These are phyloP conservation scores for Citrus trifoliata DNA, from an alignment of 345 rosid genomes.

Conservation along the genomic window DNA sequence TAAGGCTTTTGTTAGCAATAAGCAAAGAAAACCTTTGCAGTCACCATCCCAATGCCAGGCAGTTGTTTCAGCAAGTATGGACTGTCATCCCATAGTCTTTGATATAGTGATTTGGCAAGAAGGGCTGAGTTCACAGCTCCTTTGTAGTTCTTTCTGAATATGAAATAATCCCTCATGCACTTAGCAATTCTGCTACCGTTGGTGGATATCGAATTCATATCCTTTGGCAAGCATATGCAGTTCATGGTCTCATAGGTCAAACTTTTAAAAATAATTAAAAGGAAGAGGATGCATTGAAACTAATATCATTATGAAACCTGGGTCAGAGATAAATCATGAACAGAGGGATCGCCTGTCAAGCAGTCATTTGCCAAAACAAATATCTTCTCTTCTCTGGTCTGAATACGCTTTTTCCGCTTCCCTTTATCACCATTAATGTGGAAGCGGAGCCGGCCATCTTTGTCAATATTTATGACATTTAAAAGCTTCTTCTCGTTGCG, in stretches of 20 bases:
- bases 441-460: conserved; percentile 78
- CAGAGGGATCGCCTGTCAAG: conserved; percentile 89
- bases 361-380: conserved; percentile 90
- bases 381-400: conserved; percentile 90
- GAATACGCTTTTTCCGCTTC: conserved; percentile 86
- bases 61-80: conserved; percentile 64
- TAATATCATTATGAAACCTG: conserved; percentile 50
- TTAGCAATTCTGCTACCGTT: conserved; percentile 83
- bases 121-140: conserved; percentile 73
- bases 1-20: background rate
- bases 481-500: conserved; percentile 94
- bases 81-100: conserved; percentile 96
- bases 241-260: conserved; percentile 21
- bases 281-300: conserved; percentile 2
- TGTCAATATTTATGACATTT: conserved; percentile 83
- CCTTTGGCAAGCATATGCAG: conserved; percentile 45
- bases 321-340: conserved; percentile 82
- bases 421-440: conserved; percentile 80
- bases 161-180: conserved; percentile 94
- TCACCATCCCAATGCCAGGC: conserved; percentile 8
- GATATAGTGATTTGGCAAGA: conserved; percentile 85
- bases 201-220: conserved; percentile 74
- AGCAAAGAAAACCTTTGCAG: background rate
- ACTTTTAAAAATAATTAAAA: conserved; percentile 10
- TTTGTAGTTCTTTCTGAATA: conserved; percentile 72